Conservation (phyloP, 2,329 filamentous ascomycete species). For the Pseudogymnoascus sp. region DNA sequence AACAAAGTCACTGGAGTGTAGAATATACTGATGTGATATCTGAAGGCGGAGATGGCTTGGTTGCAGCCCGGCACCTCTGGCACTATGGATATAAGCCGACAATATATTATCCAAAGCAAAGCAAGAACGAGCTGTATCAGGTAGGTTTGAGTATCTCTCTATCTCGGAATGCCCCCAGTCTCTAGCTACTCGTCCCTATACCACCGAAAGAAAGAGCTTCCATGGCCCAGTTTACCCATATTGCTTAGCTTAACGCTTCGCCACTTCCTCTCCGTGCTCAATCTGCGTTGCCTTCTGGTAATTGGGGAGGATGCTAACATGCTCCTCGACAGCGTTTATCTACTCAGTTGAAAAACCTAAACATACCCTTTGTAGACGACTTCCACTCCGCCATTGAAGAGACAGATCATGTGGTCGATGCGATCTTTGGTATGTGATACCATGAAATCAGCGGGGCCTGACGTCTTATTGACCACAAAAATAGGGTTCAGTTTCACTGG, state of each 20-base stretch:
- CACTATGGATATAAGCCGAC: constrained; percentile 87
- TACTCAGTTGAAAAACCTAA: constrained; percentile 77
- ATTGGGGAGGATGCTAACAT: constrained; percentile 10
- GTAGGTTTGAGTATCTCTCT: constrained; percentile 36
- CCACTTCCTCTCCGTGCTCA: background rate
- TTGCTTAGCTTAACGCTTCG: constrained; percentile 9
- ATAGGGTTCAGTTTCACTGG: constrained; percentile 86
- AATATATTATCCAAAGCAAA: constrained; percentile 88
- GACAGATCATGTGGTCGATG: constrained; percentile 79
- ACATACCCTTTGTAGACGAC: constrained; percentile 76
- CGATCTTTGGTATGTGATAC: constrained; percentile 67
- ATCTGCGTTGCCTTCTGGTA: background rate
- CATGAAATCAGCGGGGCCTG: constrained; percentile 14
- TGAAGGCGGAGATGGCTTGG: constrained; percentile 83
- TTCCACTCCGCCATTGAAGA: constrained; percentile 60
- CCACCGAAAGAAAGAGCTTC: background rate
- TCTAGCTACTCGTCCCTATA: background rate
- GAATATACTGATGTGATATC: background rate
- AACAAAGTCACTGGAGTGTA: background rate
- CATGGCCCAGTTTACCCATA: background rate
- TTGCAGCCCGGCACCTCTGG: constrained; percentile 83
- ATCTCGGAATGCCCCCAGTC: background rate
- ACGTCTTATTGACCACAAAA: background rate
- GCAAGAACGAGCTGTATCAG: constrained; percentile 84
- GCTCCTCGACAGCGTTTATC: constrained; percentile 58